These are phyloP conservation scores for Aspergillus fructus DNA, from an alignment of 2,329 filamentous ascomycete species.

Conservation along the genomic window DNA sequence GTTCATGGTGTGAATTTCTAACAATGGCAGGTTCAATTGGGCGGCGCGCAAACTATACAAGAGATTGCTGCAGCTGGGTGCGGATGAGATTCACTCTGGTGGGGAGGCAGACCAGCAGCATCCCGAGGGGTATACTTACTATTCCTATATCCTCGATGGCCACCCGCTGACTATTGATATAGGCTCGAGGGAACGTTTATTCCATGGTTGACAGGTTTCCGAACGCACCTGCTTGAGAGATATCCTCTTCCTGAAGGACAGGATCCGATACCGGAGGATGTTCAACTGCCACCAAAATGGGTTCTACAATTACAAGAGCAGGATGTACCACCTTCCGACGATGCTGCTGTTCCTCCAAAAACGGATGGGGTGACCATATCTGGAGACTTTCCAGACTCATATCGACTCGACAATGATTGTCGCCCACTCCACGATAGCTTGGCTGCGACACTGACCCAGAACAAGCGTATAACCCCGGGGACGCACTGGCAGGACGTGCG, in stretches of 20 bases:
- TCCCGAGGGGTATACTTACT: conserved; percentile 70
- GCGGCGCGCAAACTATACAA: conserved; percentile 85
- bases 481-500: conserved; percentile 94
- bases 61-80: conserved; percentile 79
- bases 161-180: background rate
- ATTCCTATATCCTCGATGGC: background rate
- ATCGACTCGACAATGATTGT: conserved; percentile 40
- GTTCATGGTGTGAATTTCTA: conserved; percentile 1
- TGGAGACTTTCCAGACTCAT: conserved; percentile 22
- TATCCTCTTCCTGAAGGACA: conserved; percentile 69
- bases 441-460: conserved; percentile 61
- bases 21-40: conserved; percentile 74
- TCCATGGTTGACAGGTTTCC: conserved; percentile 71
- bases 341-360: background rate
- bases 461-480: conserved; percentile 70
- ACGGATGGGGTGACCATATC: conserved; percentile 5
- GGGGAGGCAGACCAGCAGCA: conserved; percentile 94
- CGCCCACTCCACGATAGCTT: conserved; percentile 61
- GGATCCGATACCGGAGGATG: conserved; percentile 70
- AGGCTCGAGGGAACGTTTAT: conserved; percentile 81
- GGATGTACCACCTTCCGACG: background rate
- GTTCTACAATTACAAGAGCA: conserved; percentile 41
- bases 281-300: conserved; percentile 75
- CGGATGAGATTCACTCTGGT: conserved; percentile 68
- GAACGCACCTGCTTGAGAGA: conserved; percentile 62